Conservation (phyloP, 768 basidiomycete genomes). For the Russula griseocarnosa region DNA sequence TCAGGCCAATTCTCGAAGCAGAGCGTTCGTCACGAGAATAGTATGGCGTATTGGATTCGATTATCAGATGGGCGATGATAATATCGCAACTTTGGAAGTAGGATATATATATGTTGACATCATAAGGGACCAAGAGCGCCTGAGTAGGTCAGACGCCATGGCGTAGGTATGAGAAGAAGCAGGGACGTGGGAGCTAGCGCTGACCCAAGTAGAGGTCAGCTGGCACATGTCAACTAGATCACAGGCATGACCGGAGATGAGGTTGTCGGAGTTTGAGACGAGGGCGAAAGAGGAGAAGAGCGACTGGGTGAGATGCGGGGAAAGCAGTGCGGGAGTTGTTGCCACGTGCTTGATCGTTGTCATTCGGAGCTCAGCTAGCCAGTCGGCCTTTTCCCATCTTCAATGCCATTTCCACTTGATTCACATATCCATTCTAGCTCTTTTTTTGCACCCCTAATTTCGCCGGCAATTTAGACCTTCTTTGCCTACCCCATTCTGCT, state of each 20-base stretch:
- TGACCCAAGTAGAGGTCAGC: not conserved
- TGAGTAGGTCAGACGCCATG: conserved; percentile 1
- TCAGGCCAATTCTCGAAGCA: conserved; percentile 35
- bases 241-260: conserved; percentile 20
- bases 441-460: conserved; percentile 16
- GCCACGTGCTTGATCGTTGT: not conserved
- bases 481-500: conserved; percentile 10
- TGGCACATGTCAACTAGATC: conserved; percentile 17
- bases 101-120: conserved; percentile 15
- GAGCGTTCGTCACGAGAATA: conserved; percentile 11
- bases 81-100: conserved; percentile 18
- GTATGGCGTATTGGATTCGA: conserved; percentile 1
- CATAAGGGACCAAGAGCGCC: conserved; percentile 16
- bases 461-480: conserved; percentile 3
- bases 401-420: not conserved
- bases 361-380: conserved; percentile 5
- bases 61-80: conserved; percentile 23
- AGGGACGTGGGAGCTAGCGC: conserved; percentile 23
- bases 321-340: not conserved
- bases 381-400: conserved; percentile 9
- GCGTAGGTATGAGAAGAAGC: conserved; percentile 19
- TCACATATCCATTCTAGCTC: not conserved
- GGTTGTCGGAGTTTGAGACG: conserved; percentile 1
- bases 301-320: not conserved
- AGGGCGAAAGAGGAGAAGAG: not conserved